These are phyloP conservation scores for Urochloa ruziziensis DNA, from an alignment of 176 grass and related monocot species.

Conservation along the genomic window DNA sequence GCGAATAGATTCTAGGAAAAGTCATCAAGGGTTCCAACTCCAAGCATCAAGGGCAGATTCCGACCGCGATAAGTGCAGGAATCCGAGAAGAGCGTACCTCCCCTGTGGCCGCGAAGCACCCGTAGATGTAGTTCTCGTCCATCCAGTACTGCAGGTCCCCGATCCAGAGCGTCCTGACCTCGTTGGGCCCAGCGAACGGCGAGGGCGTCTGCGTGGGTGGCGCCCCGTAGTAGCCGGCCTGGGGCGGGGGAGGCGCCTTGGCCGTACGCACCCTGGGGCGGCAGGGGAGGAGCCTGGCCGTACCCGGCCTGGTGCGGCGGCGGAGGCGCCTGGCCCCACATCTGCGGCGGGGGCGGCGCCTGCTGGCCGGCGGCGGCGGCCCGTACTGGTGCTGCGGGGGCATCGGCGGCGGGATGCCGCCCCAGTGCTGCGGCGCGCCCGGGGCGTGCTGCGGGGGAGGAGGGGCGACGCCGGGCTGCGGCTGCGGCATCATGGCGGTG, in stretches of 20 bases:
- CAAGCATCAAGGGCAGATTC: neutral
- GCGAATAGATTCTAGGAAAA: neutral
- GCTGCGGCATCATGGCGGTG: constrained; percentile 27
- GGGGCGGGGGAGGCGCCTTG: constrained; percentile 2
- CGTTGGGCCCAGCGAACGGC: constrained; percentile 22
- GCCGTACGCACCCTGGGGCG: neutral
- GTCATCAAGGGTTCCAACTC: neutral
- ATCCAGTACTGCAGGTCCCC: constrained; percentile 81
- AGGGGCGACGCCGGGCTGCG: constrained; percentile 37
- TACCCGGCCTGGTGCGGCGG: neutral
- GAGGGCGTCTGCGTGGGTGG: neutral
- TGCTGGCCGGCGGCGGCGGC: neutral
- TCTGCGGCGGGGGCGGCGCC: constrained; percentile 45
- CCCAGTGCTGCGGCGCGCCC: constrained; percentile 54
- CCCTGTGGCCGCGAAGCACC: constrained; percentile 52
- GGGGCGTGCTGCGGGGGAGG: constrained; percentile 13
- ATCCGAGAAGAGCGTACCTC: constrained; percentile 36
- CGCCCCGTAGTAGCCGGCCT: constrained; percentile 25
- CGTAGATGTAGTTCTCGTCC: constrained; percentile 63
- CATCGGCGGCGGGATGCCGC: constrained; percentile 53
- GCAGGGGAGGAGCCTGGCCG: constrained; percentile 35
- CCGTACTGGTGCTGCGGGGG: constrained; percentile 42
- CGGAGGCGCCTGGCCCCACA: constrained; percentile 75
- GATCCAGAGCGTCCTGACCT: constrained; percentile 69
- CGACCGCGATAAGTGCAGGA: neutral